A percentile compares a stretch with the other conserved stretches of the same genome.
phyloP scores from a whole-genome alignment of 2,329 filamentous ascomycete species.

The Colletotrichum lupini region DNA sequence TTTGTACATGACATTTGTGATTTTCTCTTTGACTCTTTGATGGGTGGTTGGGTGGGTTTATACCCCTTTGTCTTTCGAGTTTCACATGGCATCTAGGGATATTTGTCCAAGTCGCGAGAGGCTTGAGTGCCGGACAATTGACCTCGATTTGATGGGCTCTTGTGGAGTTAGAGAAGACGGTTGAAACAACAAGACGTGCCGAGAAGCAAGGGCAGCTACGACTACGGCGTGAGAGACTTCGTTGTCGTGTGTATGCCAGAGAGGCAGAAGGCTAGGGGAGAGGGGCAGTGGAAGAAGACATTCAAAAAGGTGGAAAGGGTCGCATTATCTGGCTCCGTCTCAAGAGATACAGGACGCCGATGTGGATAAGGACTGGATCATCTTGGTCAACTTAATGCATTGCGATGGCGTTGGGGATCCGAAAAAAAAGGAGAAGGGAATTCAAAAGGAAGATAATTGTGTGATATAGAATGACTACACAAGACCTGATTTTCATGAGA shows the following conservation, averaged over 20 bases:
- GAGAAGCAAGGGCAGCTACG: background rate
- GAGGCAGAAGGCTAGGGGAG: background rate
- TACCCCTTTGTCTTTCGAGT: background rate
- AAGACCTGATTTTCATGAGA: background rate
- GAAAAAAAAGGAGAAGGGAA: slow-evolving; percentile 12
- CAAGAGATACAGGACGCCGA: background rate
- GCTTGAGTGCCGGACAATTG: background rate
- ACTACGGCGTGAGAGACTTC: background rate
- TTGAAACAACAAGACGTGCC: background rate
- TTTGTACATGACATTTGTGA: background rate
- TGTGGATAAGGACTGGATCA: background rate
- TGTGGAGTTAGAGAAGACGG: background rate
- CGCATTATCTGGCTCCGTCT: background rate
- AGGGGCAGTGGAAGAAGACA: background rate
- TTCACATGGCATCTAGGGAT: background rate
- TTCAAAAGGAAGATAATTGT: slow-evolving; percentile 8
- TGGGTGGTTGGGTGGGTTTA: background rate
- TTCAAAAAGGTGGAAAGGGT: background rate
- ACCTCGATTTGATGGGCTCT: background rate
- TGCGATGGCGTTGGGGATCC: slow-evolving; percentile 51
- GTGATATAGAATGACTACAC: slow-evolving; percentile 3
- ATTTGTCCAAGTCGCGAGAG: background rate
- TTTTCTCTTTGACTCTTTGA: background rate
- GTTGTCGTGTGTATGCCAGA: background rate
- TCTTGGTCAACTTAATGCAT: slow-evolving; percentile 45